phyloP scores from a whole-genome alignment of 345 rosid species.

The Gynandropsis gynandra region DNA sequence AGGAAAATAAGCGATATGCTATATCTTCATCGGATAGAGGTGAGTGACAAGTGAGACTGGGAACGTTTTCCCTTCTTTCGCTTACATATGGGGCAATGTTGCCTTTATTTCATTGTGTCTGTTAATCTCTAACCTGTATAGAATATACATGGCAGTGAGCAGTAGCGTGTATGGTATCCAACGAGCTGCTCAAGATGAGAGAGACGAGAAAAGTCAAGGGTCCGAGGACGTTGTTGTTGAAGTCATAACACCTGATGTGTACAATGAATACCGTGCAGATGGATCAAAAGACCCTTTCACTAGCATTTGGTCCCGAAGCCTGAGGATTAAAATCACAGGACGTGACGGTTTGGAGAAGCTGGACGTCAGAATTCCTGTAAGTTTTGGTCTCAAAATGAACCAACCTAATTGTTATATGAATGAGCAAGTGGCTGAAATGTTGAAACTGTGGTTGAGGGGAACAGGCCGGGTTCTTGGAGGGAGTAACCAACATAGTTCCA shows the following conservation, averaged over 20 bases:
- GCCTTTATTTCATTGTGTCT: no score
- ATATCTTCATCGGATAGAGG: conserved; percentile 42
- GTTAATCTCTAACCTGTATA: no score
- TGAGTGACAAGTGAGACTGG: conserved; percentile 25
- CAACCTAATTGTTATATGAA: no score
- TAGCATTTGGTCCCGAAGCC: conserved; percentile 69
- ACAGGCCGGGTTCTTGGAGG: conserved; percentile 91
- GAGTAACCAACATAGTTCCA: conserved; percentile 80
- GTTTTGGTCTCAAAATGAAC: no score
- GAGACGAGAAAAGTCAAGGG: conserved; percentile 39
- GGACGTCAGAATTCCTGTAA: conserved; percentile 82
- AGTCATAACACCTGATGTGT: conserved; percentile 75
- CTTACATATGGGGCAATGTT: neutral
- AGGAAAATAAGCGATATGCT: conserved; percentile 72
- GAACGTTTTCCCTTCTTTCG: conserved; percentile 3
- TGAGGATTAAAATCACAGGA: conserved; percentile 81
- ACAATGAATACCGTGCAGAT: conserved; percentile 47
- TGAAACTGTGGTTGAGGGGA: conserved; percentile 3
- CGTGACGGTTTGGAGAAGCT: conserved; percentile 80
- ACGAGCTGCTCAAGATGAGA: conserved; percentile 43
- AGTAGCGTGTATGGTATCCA: conserved; percentile 40
- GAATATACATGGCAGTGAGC: conserved; percentile 23
- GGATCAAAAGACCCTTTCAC: conserved; percentile 60
- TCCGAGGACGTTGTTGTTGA: conserved; percentile 60
- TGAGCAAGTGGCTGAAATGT: conserved; percentile 7